Conservation (phyloP, 352 stramenopile genomes). For the Pythium plurisporium region DNA sequence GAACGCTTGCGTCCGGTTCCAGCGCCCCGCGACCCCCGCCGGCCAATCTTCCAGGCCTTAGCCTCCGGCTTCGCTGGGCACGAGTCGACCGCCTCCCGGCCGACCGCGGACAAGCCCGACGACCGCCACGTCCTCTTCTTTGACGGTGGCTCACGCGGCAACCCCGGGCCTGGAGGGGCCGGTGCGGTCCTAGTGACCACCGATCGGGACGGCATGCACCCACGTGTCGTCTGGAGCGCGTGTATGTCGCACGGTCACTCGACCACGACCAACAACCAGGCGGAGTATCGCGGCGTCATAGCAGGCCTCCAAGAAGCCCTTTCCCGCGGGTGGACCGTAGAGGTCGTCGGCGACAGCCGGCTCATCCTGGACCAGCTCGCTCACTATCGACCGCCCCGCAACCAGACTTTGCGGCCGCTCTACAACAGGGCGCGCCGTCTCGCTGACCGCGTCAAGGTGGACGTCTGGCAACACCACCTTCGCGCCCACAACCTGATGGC, state of each 20-base stretch:
- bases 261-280: conserved; percentile 4
- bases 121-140: background rate
- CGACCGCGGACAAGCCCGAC: too few species aligned
- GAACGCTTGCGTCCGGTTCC: background rate
- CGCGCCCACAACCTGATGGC: conserved; percentile 3
- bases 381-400: background rate
- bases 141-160: background rate
- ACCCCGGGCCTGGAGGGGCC: background rate
- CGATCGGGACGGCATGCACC: background rate
- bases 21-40: background rate
- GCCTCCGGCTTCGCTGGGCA: background rate
- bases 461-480: background rate
- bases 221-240: background rate
- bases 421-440: background rate
- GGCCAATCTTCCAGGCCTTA: background rate
- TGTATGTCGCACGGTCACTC: background rate
- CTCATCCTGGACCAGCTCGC: background rate
- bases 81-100: too few species aligned
- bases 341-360: conserved; percentile 6
- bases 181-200: background rate
- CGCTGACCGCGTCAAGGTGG: background rate
- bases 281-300: background rate
- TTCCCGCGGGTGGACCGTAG: background rate
- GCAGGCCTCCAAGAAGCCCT: background rate
- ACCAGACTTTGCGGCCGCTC: background rate